Base-by-base conservation (phyloP, 352 stramenopile genomes). In the Pythium sukuiense region DNA sequence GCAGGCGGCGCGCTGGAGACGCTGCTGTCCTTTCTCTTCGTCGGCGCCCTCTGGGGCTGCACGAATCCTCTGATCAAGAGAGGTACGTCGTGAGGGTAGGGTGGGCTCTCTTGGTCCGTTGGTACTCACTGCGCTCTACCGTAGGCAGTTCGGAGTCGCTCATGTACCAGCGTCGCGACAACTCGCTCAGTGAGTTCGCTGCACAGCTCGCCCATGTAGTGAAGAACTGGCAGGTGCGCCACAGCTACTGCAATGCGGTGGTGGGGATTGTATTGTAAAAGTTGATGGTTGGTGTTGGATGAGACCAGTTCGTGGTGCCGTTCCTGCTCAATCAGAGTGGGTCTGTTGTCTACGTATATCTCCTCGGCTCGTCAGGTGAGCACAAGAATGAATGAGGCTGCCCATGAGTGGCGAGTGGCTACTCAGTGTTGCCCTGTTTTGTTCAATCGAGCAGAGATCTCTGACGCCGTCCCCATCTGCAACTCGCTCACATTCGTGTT, bases 401-500 rank as follows among this genome's bases (percentile, higher is more conserved):
- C 12, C 13, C 9, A 14, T 45, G 37, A 45, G 9, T 16, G 12
- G 1, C 6, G 8, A 45, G 37, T n/a, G 37, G 37, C 12, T n/a
- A 6, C 13, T 45, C 9, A 45, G 9, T 3, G 37, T n/a, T 16
- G 37, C 13, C 12, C 48, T 61, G 20, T 37, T 26, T 24, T 33
- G 32, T 29, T 6, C 39, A 43, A 9, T 57, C 2, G 2, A 7
- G 12, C 63, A 93, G 87, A 95, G 43, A 90, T 95, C 41, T 94
- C 87, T 13, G 89, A 80, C 64, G 85, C 87, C 27, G 85, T 93
- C n/a, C 85, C 85, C 35, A 95, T 95, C 71, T 95, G 85, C 83
- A 95, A 95, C 69, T 93, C 87, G 53, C 71, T 95, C 49, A 92
- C 85, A 7, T 95, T 95, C 65, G 85, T 94, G 45, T 95, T 93